These are phyloP conservation scores for Populus hybrid DNA, from an alignment of 441 rosid genomes.

Conservation along the genomic window DNA sequence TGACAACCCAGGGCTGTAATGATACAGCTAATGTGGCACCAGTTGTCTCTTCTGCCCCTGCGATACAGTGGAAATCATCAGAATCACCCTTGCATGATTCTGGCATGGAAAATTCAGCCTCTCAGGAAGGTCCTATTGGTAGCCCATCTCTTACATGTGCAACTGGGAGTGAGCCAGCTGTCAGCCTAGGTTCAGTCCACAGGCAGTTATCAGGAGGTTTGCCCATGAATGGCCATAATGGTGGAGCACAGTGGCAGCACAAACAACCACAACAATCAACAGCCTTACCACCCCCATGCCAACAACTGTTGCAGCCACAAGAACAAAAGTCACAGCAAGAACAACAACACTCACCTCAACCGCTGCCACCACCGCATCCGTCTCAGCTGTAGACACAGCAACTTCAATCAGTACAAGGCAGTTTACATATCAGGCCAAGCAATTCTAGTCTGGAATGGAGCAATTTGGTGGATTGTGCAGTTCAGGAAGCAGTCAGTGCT, in stretches of 20 bases:
- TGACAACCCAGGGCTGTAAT: slow-evolving; percentile 43
- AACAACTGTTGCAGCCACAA: slow-evolving; percentile 47
- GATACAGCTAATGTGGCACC: slow-evolving; percentile 43
- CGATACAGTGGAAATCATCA: slow-evolving; percentile 51
- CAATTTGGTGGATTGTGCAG: slow-evolving; percentile 40
- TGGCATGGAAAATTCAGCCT: slow-evolving; percentile 35
- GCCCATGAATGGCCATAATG: slow-evolving; percentile 41
- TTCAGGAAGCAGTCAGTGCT: slow-evolving; percentile 43
- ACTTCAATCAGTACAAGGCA: slow-evolving; percentile 57
- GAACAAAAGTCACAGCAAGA: slow-evolving; percentile 54
- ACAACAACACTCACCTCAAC: slow-evolving; percentile 41
- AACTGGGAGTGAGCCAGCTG: slow-evolving; percentile 48
- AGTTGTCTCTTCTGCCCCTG: slow-evolving; percentile 39
- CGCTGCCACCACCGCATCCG: slow-evolving; percentile 41
- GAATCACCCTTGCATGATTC: slow-evolving; percentile 47
- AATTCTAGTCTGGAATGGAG: slow-evolving; percentile 66
- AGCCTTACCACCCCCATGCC: slow-evolving; percentile 37
- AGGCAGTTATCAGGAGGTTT: slow-evolving; percentile 58
- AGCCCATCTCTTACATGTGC: slow-evolving; percentile 42
- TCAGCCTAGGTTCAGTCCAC: slow-evolving; percentile 54
- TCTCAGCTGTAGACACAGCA: slow-evolving; percentile 49
- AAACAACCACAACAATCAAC: slow-evolving; percentile 45
- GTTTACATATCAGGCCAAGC: slow-evolving; percentile 54
- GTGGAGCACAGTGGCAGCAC: slow-evolving; percentile 50
- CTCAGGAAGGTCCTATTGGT: slow-evolving; percentile 43